Evolutionary conservation across 306 rosid genomes (phyloP), one percentile per base, ranked within the genome.

Genomic region (Datisca glomerata): DNA sequence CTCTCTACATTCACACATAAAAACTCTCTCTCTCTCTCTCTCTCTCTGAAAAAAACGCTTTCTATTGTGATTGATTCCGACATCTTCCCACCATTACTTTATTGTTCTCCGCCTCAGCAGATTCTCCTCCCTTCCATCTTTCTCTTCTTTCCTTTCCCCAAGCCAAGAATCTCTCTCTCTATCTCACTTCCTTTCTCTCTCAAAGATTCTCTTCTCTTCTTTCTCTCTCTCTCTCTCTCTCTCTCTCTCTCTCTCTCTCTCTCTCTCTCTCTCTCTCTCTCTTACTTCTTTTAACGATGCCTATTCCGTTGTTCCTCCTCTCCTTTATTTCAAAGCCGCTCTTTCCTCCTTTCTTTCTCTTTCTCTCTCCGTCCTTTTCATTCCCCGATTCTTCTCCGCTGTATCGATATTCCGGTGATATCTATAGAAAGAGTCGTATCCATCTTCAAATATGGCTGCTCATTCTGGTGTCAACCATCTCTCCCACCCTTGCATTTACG

Each of bases 401-500:
- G 49, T 5, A 46, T 47, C 53, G 43, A 36, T 57, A 49, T 49
- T 66, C 70, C 53, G 59, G 58, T 28, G 27, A 60, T 49, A 37
- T 33, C 61, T 70, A 63, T 74, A 71, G 65, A 57, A 43, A 49
- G 44, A n/a, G n/a, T n/a, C n/a, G n/a, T n/a, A n/a, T n/a, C 28
- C 41, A 46, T 57, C 45, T 34, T 15, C 36, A 40, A 18, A 29
- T 23, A 80, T 73, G 78, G 65, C 76, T 68, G 67, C 81, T 73
- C 65, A 91, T 66, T 64, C 93, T 13, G 78, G 62, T 51, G 53
- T 75, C 71, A 78, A 71, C 43, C 85, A 85, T 60, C 79, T 73
- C 21, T 78, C 96, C 67, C 86, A 85, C 42, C 87, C 96, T 19
- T 80, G 93, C 61, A 75, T 80, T 69, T 75, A 75, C 57, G 94